Evolutionary conservation across 2,329 filamentous ascomycete genomes (phyloP), one percentile per base, ranked within the genome.

Genomic region (Emmonsiellopsis sp.): DNA sequence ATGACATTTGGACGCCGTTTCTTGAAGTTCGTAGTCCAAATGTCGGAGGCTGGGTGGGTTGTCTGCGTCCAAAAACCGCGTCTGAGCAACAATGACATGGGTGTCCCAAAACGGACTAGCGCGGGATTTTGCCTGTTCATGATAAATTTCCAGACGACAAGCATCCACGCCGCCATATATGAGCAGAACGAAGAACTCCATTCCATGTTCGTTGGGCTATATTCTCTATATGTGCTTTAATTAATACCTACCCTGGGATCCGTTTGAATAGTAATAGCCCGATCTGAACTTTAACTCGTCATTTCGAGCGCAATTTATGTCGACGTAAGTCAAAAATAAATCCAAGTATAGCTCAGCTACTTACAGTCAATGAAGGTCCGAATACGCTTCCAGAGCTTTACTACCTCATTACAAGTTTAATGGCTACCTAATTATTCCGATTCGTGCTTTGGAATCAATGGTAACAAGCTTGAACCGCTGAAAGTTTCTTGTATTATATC

Each of bases 91-190:
- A 44, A n/a, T 41, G 48, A 43, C 31, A 51, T 43, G 10, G 31
- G 9, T 34, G 31, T 15, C 53, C 53, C 30, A 40, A 55, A 52
- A 15, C 37, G 44, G 53, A 52, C 53, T 58, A 48, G 59, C 57
- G 26, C 47, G 53, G 16, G 10, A 49, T 51, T 50, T 57, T 51
- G 45, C 13, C 6, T 37, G 10, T 40, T 10, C 45, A 34, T 16
- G 32, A 30, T 49, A 37, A 49, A 16, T 49, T 49, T 26, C 31
- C 3, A n/a, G 45, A 34, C 35, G 13, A 38, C 9, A 38, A n/a
- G 13, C 35, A 38, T 9, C 13, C 35, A 38, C 20, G 20, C 20
- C 20, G 20, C 3, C 5, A 26, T 26, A 26, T 26, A 26, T 26
- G 20, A 26, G 20, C 3, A 26, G 20, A 26, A 26, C 20, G 20